Conservation (phyloP, 2,329 filamentous ascomycete genomes). For the Dactylonectria macrodidyma region DNA sequence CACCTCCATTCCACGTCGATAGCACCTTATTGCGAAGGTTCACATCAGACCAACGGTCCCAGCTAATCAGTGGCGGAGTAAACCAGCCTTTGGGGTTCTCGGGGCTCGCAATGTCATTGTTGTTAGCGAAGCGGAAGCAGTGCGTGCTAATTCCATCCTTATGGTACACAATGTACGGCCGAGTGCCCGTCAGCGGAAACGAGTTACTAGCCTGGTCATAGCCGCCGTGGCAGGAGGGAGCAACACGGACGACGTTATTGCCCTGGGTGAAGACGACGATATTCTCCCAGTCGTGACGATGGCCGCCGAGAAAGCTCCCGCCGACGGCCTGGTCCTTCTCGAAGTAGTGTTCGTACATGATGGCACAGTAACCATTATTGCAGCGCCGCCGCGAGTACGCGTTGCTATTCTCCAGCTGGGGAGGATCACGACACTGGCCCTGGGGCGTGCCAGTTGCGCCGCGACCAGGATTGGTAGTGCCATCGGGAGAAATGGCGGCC, state of each 20-base stretch:
- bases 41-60: constrained; percentile 47
- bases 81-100: constrained; percentile 49
- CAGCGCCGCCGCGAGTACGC: constrained; percentile 48
- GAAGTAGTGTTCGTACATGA: constrained; percentile 55
- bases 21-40: constrained; percentile 47
- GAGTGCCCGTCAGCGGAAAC: constrained; percentile 31
- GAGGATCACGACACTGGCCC: constrained; percentile 43
- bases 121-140: constrained; percentile 43
- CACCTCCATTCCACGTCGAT: constrained; percentile 45
- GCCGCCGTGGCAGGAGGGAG: constrained; percentile 41
- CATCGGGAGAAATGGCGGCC: constrained; percentile 56
- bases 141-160: constrained; percentile 44
- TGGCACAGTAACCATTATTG: constrained; percentile 49
- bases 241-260: constrained; percentile 37
- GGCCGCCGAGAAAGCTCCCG: constrained; percentile 50
- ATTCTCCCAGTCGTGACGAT: constrained; percentile 59
- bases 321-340: constrained; percentile 57
- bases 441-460: constrained; percentile 36
- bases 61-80: constrained; percentile 46
- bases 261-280: constrained; percentile 50
- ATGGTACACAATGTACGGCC: constrained; percentile 44
- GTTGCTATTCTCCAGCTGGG: constrained; percentile 47
- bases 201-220: constrained; percentile 37
- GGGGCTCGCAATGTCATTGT: background rate
- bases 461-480: constrained; percentile 46